Evolutionary conservation across 1,284 basidiomycete genomes (phyloP).

Genomic region (Boletus mariae): DNA sequence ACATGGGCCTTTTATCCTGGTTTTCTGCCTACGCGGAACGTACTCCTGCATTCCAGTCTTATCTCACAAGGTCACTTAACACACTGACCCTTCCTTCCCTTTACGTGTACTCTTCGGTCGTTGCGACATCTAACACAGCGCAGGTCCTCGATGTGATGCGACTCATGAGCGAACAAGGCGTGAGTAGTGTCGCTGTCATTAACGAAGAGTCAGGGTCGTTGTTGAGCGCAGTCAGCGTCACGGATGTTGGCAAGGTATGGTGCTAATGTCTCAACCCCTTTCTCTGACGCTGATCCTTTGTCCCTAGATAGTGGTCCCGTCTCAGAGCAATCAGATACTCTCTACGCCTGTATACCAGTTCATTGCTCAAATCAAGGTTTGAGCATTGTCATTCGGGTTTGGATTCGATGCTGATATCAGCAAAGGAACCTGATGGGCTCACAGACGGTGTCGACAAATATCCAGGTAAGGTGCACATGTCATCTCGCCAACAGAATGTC

Average conservation of each 20-base stretch:
- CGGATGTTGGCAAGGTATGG: constrained; percentile 66
- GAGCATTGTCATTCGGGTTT: neutral
- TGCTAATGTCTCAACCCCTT: neutral
- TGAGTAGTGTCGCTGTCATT: constrained; percentile 72
- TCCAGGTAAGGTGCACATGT: constrained; percentile 47
- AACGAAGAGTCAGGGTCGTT: constrained; percentile 56
- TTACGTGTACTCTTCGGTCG: constrained; percentile 56
- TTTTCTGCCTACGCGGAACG: constrained; percentile 52
- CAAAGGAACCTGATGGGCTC: constrained; percentile 60
- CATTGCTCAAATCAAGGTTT: constrained; percentile 64
- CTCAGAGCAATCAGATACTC: constrained; percentile 70
- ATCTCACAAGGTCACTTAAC: constrained; percentile 54
- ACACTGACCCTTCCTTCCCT: constrained; percentile 63
- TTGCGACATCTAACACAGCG: constrained; percentile 53
- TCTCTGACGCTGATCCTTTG: neutral
- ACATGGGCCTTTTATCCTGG: constrained; percentile 59
- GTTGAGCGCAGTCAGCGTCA: constrained; percentile 72
- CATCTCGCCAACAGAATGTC: neutral
- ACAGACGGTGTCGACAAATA: constrained; percentile 71
- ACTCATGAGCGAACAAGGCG: constrained; percentile 75
- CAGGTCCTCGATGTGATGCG: constrained; percentile 73
- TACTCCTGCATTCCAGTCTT: constrained; percentile 47
- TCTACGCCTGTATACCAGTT: constrained; percentile 63
- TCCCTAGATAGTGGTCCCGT: constrained; percentile 64
- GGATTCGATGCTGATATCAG: neutral